Base-by-base conservation (phyloP, 768 basidiomycete species). In the Boletus coccyginus region DNA sequence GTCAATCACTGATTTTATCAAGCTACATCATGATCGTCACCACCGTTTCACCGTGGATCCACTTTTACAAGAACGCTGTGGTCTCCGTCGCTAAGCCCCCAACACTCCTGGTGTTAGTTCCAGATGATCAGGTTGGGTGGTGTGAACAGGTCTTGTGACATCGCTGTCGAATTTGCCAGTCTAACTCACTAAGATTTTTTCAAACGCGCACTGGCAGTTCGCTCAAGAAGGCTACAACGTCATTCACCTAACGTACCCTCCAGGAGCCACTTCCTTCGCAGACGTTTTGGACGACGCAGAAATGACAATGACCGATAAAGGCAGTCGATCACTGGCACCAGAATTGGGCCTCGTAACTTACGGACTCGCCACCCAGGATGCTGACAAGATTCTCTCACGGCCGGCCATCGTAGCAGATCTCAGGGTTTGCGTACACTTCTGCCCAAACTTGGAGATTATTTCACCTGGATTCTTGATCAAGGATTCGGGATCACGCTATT, bases 161-260 rank as follows among this genome's bases (percentile, higher is more conserved):
- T 29, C 13, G 8, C 11, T 41, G 42, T 13, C 42, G 13, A 42
- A 41, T 29, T 31, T 46, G 3, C 17, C 14, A 29, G 13, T 16
- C 29, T 10, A 31, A 17, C 45, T 62, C 31, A 52, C 57, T 21
- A 21, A 29, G 5, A 16, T 42, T 21, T 13, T 43, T 21, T 21
- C 21, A 21, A 27, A 49, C 29, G 12, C 35, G n/a, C 21, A 21
- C 21, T 21, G 21, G 21, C 50, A 75, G 71, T 69, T 73, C 56
- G 59, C 75, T 33, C 71, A 74, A 53, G 77, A 78, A 57, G 76
- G 76, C 29, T 75, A 77, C 56, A 59, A 68, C n/a, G 68, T 75
- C 17, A 50, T 70, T 11, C 73, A 72, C 33, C 50, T 75, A 11
- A 35, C 58, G 2, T 73, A 70, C 33, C 68, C 72, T 31, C 46